Evolutionary conservation across 129 eudicot genomes (phyloP), one percentile per base, ranked within the genome.

Genomic region (Escallonia rubra): DNA sequence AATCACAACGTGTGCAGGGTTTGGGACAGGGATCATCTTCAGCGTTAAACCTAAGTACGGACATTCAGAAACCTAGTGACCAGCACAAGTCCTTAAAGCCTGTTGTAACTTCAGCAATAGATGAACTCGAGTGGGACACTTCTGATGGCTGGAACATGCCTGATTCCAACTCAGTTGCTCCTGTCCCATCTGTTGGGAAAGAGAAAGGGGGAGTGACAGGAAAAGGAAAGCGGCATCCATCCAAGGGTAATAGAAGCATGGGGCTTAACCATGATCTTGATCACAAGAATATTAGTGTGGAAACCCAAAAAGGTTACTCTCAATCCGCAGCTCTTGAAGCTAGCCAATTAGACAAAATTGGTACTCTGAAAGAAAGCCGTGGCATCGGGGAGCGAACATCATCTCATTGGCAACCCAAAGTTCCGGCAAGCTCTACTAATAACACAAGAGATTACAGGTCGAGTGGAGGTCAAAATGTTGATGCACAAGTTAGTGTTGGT

Each of bases 331-430:
- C 59, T 43, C 57, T 73, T 46, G 87, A 81, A 65, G 13, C 68
- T 15, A 77, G 62, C 43, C 95, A 84, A 56, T 41, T 74, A 10
- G 96, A 86, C 41, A 79, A 77, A 44, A 71, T 63, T 45, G 16
- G 51, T 52, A 62, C 83, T 57, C 63, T 85, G 10, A 83, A 75
- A 75, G 99, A 89, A 72, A 80, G 60, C 23, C 82, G 80, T n/a
- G 79, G 71, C 50, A 14, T 51, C 45, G 81, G 76, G 66, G 86
- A 84, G 43, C 70, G 78, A 2, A 34, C 78, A 12, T 61, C 82
- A 15, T 70, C 94, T 76, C 96, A 81, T 4, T 94, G 99, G 99
- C 92, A 94, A 66, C 89, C 93, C 16, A 94, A 87, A 65, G 73
- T 93, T 40, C 80, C 79, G 66, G 57, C 70, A 1, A 10, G 71